phyloP scores from a whole-genome alignment of 2,329 filamentous ascomycete genomes.

The Pseudocercospora fuligena region DNA sequence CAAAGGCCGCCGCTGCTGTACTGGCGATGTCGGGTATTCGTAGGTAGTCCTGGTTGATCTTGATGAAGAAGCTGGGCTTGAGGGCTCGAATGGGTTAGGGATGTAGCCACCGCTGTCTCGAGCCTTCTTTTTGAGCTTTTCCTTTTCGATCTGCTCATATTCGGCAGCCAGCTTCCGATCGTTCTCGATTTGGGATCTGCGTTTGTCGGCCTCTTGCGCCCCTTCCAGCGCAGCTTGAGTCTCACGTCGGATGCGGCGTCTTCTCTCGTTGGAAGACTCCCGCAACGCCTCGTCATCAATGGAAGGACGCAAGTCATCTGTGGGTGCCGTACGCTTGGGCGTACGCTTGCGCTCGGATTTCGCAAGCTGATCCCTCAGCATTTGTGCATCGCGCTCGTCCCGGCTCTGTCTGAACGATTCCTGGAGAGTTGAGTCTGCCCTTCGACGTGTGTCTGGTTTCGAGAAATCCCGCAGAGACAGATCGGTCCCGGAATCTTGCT shows the following conservation, averaged over 20 bases:
- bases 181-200: slow-evolving; percentile 6
- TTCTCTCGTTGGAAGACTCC: slow-evolving; percentile 10
- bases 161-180: slow-evolving; percentile 13
- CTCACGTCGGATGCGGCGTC: slow-evolving; percentile 10
- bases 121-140: slow-evolving; percentile 8
- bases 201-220: background rate
- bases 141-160: background rate
- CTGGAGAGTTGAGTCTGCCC: slow-evolving; percentile 10
- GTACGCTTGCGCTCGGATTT: slow-evolving; percentile 9
- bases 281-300: slow-evolving; percentile 1
- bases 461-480: slow-evolving; percentile 4
- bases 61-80: slow-evolving; percentile 12
- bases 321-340: too few species aligned
- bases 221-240: slow-evolving; percentile 14
- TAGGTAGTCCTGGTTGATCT: background rate
- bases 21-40: slow-evolving; percentile 11
- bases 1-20: background rate
- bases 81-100: background rate
- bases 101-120: slow-evolving; percentile 16
- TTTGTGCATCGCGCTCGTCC: slow-evolving; percentile 16
- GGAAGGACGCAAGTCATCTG: background rate
- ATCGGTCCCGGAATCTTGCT: slow-evolving; percentile 26
- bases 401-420: slow-evolving; percentile 8
- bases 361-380: slow-evolving; percentile 15
- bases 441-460: background rate